Percentiles rank a stretch among this genome's conserved stretches.
Conservation (phyloP, 2,329 filamentous ascomycete genomes). For the Madurella mycetomatis region DNA sequence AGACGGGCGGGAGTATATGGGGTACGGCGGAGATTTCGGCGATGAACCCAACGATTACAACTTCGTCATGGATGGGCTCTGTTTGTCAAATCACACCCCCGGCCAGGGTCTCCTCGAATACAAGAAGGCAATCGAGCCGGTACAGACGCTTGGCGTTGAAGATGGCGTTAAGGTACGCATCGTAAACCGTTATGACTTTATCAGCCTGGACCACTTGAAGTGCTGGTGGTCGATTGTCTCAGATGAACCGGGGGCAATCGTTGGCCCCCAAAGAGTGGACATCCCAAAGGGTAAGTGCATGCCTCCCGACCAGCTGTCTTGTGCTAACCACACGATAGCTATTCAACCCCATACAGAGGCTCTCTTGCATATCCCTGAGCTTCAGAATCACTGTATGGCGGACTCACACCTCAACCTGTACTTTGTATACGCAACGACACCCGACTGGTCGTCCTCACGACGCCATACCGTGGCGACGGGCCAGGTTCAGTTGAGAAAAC, state of each 20-base stretch:
- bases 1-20: constrained; percentile 44
- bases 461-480: constrained; percentile 51
- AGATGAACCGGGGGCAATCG: constrained; percentile 31
- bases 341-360: constrained; percentile 41
- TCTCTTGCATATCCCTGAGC: constrained; percentile 31
- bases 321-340: constrained; percentile 26
- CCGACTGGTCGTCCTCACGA: constrained; percentile 51
- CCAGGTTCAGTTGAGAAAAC: constrained; percentile 38
- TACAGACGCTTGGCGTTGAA: constrained; percentile 45
- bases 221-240: constrained; percentile 41
- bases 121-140: constrained; percentile 56
- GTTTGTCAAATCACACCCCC: constrained; percentile 45
- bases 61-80: constrained; percentile 50
- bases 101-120: constrained; percentile 51
- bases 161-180: constrained; percentile 40
- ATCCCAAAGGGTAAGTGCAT: constrained; percentile 39
- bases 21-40: constrained; percentile 53
- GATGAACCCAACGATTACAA: constrained; percentile 53
- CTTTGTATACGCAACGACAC: constrained; percentile 41
- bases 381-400: constrained; percentile 27
- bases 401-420: constrained; percentile 47
- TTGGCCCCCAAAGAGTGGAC: constrained; percentile 28
- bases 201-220: constrained; percentile 46
- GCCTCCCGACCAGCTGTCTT: not conserved
- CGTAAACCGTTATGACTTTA: constrained; percentile 52